A percentile compares a stretch with the other conserved stretches of the same genome.
phyloP scores from a whole-genome alignment of 257 asterid genomes.

The Scutellaria minor region DNA sequence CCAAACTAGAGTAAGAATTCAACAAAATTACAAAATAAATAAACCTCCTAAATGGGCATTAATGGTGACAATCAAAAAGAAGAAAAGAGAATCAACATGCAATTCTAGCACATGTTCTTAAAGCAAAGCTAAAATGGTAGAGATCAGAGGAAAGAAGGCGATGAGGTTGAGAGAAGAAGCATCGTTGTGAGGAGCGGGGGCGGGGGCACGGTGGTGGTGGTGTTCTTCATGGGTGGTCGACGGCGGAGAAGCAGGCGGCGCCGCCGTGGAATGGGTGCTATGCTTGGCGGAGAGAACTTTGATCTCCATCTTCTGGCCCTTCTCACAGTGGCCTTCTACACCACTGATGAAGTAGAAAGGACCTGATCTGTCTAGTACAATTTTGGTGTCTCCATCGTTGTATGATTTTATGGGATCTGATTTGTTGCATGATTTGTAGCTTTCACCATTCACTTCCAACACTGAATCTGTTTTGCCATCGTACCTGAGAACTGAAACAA shows the following conservation, averaged over 20 bases:
- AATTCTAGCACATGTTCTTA: constrained; percentile 4
- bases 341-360: constrained; percentile 72
- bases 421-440: constrained; percentile 54
- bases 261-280: background rate
- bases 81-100: background rate
- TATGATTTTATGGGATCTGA: constrained; percentile 46
- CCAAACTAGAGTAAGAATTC: background rate
- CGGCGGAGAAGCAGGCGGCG: constrained; percentile 45
- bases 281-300: constrained; percentile 50
- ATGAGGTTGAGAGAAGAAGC: constrained; percentile 14
- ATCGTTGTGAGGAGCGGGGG: constrained; percentile 47
- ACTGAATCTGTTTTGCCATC: constrained; percentile 55
- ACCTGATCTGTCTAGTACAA: constrained; percentile 52
- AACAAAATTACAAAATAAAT: background rate
- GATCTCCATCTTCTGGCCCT: constrained; percentile 59
- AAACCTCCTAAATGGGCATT: background rate
- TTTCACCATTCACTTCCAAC: constrained; percentile 49
- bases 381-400: constrained; percentile 51
- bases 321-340: constrained; percentile 60
- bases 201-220: constrained; percentile 30
- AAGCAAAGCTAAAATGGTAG: constrained; percentile 26
- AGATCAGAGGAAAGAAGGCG: background rate
- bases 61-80: background rate
- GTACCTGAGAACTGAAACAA: constrained; percentile 53
- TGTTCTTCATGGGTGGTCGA: background rate